phyloP scores from a whole-genome alignment of 1,139 yeast genomes.

The Pichia sp. region DNA sequence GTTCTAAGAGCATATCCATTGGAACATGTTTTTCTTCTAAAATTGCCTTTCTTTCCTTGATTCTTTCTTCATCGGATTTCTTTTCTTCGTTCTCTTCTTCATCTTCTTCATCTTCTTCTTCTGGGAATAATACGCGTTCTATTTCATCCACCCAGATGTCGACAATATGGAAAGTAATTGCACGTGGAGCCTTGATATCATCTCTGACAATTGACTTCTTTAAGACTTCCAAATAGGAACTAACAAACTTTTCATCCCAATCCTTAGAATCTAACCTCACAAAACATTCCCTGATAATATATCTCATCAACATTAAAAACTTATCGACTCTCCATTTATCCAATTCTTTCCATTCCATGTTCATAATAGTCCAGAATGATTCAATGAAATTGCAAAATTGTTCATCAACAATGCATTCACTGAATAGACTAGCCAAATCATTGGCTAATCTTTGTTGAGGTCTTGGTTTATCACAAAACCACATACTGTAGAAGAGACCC shows the following conservation, averaged over 20 bases:
- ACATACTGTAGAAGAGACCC: slow-evolving; percentile 90
- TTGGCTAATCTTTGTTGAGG: slow-evolving; percentile 87
- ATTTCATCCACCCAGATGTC: slow-evolving; percentile 87
- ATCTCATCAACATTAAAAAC: slow-evolving; percentile 75
- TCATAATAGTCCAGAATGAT: slow-evolving; percentile 82
- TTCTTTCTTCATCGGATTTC: slow-evolving; percentile 26
- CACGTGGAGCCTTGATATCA: slow-evolving; percentile 60
- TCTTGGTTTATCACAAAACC: slow-evolving; percentile 93
- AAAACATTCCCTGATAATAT: slow-evolving; percentile 67
- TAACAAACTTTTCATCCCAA: slow-evolving; percentile 57
- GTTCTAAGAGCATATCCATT: slow-evolving; percentile 49
- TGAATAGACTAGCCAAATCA: slow-evolving; percentile 61
- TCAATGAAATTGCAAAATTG: slow-evolving; percentile 53
- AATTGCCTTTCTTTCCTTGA: slow-evolving; percentile 13
- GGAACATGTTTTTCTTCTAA: slow-evolving; percentile 42
- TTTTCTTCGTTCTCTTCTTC: slow-evolving; percentile 42
- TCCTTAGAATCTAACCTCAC: slow-evolving; percentile 49
- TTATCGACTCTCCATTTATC: slow-evolving; percentile 91
- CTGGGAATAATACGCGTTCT: slow-evolving; percentile 58
- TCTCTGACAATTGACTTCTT: slow-evolving; percentile 46
- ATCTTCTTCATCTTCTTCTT: slow-evolving; percentile 34
- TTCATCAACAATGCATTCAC: slow-evolving; percentile 42
- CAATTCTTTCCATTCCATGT: slow-evolving; percentile 79
- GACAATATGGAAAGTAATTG: slow-evolving; percentile 80
- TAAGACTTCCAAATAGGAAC: slow-evolving; percentile 45